A percentile compares a stretch with the other conserved stretches of the same genome.
phyloP scores from a whole-genome alignment of 2,329 filamentous ascomycete species.

The Fusarium lyarnte region DNA sequence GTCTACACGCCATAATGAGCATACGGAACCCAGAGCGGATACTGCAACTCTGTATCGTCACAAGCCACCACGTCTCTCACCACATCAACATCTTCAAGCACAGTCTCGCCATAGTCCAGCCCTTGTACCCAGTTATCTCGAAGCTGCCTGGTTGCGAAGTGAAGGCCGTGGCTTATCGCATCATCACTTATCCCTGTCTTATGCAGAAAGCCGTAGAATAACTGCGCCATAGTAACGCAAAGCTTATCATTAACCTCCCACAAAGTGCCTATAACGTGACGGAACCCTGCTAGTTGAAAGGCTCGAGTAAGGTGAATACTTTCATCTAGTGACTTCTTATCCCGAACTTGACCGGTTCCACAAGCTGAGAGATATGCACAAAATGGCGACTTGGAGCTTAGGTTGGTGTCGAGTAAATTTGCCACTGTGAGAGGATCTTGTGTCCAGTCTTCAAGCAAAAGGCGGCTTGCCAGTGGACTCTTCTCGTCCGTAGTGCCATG shows the following conservation, averaged over 20 bases:
- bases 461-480: background rate
- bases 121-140: background rate
- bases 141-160: background rate
- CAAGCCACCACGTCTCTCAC: background rate
- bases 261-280: background rate
- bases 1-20: background rate
- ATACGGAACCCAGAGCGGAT: background rate
- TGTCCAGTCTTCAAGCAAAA: background rate
- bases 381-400: rapidly evolving
- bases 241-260: background rate
- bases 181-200: background rate
- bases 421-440: background rate
- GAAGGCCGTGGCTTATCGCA: background rate
- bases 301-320: background rate
- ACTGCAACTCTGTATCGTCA: background rate
- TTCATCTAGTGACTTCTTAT: background rate
- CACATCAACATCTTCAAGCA: background rate
- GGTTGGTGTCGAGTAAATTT: background rate
- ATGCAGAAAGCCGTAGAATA: rapidly evolving
- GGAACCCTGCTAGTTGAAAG: background rate
- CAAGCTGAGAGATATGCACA: background rate
- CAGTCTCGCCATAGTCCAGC: rapidly evolving
- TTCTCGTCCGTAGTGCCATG: background rate
- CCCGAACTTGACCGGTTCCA: background rate
- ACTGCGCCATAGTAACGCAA: background rate